Percentiles rank a stretch among this genome's conserved stretches.
Conservation (phyloP, 2,329 filamentous ascomycete species). For the Diplodia intermedia region DNA sequence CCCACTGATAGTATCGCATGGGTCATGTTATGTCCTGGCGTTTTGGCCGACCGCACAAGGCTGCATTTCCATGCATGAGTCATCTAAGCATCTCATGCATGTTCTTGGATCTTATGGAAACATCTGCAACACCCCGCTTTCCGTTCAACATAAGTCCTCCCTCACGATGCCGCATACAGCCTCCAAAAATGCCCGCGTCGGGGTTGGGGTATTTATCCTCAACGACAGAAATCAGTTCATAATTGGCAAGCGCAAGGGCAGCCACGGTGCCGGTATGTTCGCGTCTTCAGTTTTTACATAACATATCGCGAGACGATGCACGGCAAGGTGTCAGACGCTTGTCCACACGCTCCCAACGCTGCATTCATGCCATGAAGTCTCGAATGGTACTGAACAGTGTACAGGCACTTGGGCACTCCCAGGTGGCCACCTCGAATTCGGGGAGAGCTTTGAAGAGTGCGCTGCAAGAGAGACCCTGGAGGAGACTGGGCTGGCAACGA, state of each 20-base stretch:
- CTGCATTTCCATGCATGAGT: not conserved
- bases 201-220: conserved; percentile 27
- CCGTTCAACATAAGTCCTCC: not conserved
- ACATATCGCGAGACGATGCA: not conserved
- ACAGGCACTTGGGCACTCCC: conserved; percentile 67
- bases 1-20: not conserved
- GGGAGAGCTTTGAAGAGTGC: conserved; percentile 65
- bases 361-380: not conserved
- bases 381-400: not conserved
- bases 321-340: too few species aligned
- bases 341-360: not conserved
- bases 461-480: conserved; percentile 70
- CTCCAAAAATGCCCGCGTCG: not conserved
- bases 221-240: conserved; percentile 23
- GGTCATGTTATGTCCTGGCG: not conserved
- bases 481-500: conserved; percentile 50
- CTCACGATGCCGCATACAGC: not conserved
- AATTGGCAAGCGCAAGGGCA: conserved; percentile 23
- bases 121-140: not conserved
- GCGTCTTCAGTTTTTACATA: not conserved
- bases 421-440: conserved; percentile 73
- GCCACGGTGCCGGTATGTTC: conserved; percentile 23
- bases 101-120: not conserved
- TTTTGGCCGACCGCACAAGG: not conserved
- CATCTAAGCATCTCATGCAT: not conserved